Conservation (phyloP, 352 stramenopile species). For the Pilasporangium apinafurcum region DNA sequence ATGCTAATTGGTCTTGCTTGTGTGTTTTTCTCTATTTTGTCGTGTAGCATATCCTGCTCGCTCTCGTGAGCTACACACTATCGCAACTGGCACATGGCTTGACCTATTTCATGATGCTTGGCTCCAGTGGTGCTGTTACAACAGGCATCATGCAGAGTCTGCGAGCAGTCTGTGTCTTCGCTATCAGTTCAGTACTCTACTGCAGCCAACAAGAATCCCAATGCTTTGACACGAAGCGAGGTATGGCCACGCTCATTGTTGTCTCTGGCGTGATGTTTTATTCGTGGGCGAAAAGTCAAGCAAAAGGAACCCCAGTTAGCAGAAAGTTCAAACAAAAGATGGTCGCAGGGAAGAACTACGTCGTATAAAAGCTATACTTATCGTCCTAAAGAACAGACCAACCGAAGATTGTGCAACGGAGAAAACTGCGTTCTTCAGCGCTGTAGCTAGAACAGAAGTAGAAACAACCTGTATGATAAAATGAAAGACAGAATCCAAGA, state of each 20-base stretch:
- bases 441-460: too few species aligned
- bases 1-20: not conserved
- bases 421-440: too few species aligned
- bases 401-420: too few species aligned
- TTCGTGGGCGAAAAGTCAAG: conserved; percentile 77
- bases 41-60: conserved; percentile 38
- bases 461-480: too few species aligned
- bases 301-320: conserved; percentile 17
- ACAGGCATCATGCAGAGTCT: conserved; percentile 87
- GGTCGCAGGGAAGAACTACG: conserved; percentile 63
- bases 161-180: conserved; percentile 80
- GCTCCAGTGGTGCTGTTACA: conserved; percentile 72
- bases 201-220: conserved; percentile 82
- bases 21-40: not conserved
- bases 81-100: conserved; percentile 77
- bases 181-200: conserved; percentile 78
- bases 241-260: conserved; percentile 75
- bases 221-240: conserved; percentile 80
- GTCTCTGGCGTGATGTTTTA: conserved; percentile 81
- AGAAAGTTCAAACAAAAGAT: conserved; percentile 23
- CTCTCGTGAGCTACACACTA: conserved; percentile 64
- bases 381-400: too few species aligned
- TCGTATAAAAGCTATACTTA: too few species aligned
- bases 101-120: conserved; percentile 84
- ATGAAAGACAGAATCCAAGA: too few species aligned